Evolutionary conservation across 2,329 filamentous ascomycete species (phyloP).

Genomic region (Aquanectria penicillioides): DNA sequence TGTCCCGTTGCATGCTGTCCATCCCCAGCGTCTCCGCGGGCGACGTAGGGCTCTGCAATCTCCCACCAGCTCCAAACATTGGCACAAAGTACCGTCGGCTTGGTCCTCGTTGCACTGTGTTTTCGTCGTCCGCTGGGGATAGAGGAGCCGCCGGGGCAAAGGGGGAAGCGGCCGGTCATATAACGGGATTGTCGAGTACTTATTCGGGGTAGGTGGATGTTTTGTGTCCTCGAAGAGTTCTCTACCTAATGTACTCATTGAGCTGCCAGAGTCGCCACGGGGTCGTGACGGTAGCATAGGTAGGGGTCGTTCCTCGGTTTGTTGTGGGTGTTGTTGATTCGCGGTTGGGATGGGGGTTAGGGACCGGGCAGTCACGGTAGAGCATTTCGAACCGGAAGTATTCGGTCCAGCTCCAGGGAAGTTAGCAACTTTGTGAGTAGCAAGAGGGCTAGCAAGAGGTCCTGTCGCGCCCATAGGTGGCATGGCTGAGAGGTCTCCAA

Average conservation of each 20-base stretch:
- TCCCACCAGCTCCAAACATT: conserved; percentile 25
- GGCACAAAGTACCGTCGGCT: conserved; percentile 35
- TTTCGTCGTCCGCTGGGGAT: neutral
- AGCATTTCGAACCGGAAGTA: too few relatives aligned
- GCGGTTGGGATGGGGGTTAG: neutral
- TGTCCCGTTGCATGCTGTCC: conserved; percentile 25
- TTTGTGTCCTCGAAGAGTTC: conserved; percentile 36
- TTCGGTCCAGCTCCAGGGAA: too few relatives aligned
- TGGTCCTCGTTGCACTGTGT: conserved; percentile 3
- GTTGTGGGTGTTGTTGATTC: too few relatives aligned
- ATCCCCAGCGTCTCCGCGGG: conserved; percentile 3
- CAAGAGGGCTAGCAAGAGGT: conserved; percentile 1
- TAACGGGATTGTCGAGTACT: conserved; percentile 8
- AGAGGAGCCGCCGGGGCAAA: neutral
- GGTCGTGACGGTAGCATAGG: neutral
- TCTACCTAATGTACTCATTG: conserved; percentile 37
- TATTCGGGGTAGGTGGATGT: conserved; percentile 20
- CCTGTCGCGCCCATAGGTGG: neutral
- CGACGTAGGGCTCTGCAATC: conserved; percentile 27
- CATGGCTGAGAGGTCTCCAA: conserved; percentile 18
- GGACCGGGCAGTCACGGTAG: too few relatives aligned
- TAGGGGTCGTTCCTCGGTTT: neutral
- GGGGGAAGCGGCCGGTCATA: neutral
- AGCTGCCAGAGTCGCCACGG: conserved; percentile 18
- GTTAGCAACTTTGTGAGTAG: conserved; percentile 29